Conservation (phyloP, 768 basidiomycete species). For the Astraeus odoratus region DNA sequence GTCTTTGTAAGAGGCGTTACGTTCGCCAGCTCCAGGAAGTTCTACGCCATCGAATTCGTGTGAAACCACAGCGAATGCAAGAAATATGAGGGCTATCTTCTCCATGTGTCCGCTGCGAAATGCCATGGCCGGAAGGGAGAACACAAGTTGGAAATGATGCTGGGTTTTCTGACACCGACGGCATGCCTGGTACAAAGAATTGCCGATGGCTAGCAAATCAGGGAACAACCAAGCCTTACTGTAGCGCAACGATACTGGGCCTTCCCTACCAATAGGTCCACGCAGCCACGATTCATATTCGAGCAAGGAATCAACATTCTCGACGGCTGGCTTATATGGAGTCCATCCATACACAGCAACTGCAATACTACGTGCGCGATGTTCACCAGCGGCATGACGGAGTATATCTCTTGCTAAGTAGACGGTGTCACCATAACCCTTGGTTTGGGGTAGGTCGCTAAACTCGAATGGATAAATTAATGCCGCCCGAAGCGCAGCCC, state of each 20-base stretch:
- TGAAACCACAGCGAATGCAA: conserved; percentile 25
- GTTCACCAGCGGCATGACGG: neutral
- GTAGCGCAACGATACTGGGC: conserved; percentile 14
- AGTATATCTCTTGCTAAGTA: conserved; percentile 9
- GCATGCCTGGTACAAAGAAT: conserved; percentile 22
- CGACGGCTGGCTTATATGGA: neutral
- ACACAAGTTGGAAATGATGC: conserved; percentile 20
- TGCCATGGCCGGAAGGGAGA: conserved; percentile 27
- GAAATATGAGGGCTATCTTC: conserved; percentile 19
- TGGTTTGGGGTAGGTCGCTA: neutral
- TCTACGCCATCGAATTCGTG: too few relatives aligned
- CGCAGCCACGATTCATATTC: too few relatives aligned
- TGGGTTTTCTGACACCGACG: conserved; percentile 5
- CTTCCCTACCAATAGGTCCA: neutral
- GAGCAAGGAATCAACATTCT: neutral
- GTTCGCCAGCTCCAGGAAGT: conserved; percentile 1
- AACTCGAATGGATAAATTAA: conserved; percentile 9
- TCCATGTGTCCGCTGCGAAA: conserved; percentile 13
- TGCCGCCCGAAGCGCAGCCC: conserved; percentile 9
- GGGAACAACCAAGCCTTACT: conserved; percentile 22
- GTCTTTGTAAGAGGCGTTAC: conserved; percentile 13
- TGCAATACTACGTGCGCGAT: conserved; percentile 7
- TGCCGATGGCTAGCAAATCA: conserved; percentile 16
- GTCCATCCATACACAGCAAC: conserved; percentile 3
- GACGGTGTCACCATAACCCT: neutral